Evolutionary conservation across 1,139 yeast genomes (phyloP).

Genomic region (Debaryomycetaceae sp.): DNA sequence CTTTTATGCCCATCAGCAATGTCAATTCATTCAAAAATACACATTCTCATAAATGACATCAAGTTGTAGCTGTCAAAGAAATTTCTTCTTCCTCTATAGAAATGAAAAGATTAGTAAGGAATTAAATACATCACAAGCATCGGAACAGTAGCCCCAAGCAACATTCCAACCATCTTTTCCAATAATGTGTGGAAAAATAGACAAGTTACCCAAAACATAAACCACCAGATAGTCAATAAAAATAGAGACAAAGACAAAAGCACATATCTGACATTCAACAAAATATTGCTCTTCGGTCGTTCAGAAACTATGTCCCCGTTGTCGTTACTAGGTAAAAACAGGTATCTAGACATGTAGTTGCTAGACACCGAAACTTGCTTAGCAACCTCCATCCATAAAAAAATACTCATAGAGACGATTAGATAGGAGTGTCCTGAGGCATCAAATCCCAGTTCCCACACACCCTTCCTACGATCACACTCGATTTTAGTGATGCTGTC

Average conservation of each 20-base stretch:
- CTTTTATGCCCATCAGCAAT: no score
- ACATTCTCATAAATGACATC: no score
- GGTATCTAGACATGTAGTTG: not conserved
- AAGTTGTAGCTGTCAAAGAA: no score
- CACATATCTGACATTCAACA: not conserved
- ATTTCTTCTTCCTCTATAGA: no score
- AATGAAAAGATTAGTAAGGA: not conserved
- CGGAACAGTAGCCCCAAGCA: conserved; percentile 4
- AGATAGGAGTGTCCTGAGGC: conserved; percentile 63
- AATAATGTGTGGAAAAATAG: conserved; percentile 57
- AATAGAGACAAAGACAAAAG: conserved; percentile 7
- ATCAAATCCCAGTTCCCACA: conserved; percentile 36
- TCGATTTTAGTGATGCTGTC: conserved; percentile 3
- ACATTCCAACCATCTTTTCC: conserved; percentile 43
- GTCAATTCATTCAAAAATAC: no score
- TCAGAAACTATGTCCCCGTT: not conserved
- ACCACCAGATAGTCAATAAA: conserved; percentile 34
- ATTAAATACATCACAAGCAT: not conserved
- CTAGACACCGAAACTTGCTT: not conserved
- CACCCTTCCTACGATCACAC: conserved; percentile 5
- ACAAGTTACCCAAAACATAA: conserved; percentile 51
- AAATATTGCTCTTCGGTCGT: not conserved
- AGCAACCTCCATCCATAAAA: conserved; percentile 32
- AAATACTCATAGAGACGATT: conserved; percentile 44
- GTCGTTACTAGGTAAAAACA: not conserved